Conservation (phyloP, 2,329 filamentous ascomycete species). For the Beauveria brongniartii region DNA sequence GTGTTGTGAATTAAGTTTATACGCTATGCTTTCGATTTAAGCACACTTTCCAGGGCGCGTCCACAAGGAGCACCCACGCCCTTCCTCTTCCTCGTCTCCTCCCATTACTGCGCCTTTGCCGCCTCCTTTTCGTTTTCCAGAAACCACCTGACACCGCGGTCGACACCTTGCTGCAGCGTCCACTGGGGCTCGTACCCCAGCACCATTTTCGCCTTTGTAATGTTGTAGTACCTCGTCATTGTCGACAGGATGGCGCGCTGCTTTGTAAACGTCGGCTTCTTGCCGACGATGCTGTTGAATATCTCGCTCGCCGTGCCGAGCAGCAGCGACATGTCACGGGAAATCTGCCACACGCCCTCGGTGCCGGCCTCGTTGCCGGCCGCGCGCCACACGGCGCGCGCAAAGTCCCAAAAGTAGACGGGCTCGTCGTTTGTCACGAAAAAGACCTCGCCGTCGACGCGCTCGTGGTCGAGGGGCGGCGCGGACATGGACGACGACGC, state of each 20-base stretch:
- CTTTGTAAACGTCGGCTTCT: slow-evolving; percentile 49
- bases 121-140: slow-evolving; percentile 39
- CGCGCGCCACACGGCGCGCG: slow-evolving; percentile 65
- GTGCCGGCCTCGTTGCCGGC: slow-evolving; percentile 46
- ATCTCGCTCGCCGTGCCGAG: slow-evolving; percentile 48
- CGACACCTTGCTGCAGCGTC: slow-evolving; percentile 55
- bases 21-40: background rate
- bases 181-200: slow-evolving; percentile 64
- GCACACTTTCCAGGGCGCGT: background rate
- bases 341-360: slow-evolving; percentile 47
- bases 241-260: slow-evolving; percentile 58
- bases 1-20: background rate
- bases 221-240: slow-evolving; percentile 73
- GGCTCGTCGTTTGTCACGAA: slow-evolving; percentile 86
- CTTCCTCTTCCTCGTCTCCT: no score
- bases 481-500: slow-evolving; percentile 39
- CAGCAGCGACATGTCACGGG: slow-evolving; percentile 41
- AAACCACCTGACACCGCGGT: slow-evolving; percentile 45
- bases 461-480: slow-evolving; percentile 63
- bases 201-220: slow-evolving; percentile 63
- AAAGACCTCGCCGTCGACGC: slow-evolving; percentile 78
- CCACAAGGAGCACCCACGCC: background rate
- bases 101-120: background rate
- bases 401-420: slow-evolving; percentile 86
- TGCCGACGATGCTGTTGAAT: slow-evolving; percentile 39